Base-by-base conservation (phyloP, 2,329 filamentous ascomycete species). In the Aspergillaceae sp. region DNA sequence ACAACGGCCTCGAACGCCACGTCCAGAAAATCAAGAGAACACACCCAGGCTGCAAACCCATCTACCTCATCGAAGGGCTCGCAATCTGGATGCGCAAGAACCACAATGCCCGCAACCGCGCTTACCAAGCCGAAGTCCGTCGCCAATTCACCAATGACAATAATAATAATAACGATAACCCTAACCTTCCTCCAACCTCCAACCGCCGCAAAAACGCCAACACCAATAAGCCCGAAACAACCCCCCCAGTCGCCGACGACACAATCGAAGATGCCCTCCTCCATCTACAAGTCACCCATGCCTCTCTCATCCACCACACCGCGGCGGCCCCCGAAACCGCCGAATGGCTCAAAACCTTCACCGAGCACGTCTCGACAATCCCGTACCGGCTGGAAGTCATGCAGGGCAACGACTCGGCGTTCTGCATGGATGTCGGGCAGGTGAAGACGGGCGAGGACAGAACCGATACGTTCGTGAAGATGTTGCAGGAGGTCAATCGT, bases 371-470 rank as follows among this genome's bases (percentile, higher is more conserved):
- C 42, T 85, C 84, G 5, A 86, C 82, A 1, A 80, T 85, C 26
- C 86, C 85, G 0, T 90, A 90, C 63, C 79, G 79, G 9, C 62
- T 58, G 5, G 67, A 73, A 45, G 62, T 67, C 30, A 68, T 71
- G 45, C 73, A 76, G 1, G 59, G 70, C 2, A 80, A 71, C 10
- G 65, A 71, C 54, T 63, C 69, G 3, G 66, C 77, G 0, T 91
- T 91, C 62, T 90, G 86, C 66, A 89, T 90, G 83, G 85, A 87
- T 44, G 72, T 74, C 1, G 86, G 86, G 0, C 86, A 91, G 65
- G 83, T 91, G 37, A 80, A 79, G 45, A 78, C 81, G 0, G 86
- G 86, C 29, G 78, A 84, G 29, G 77, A 79, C 38, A 67, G 75
- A 2, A 63, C 69, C 5, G 86, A 90, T 56, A 87, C 82, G 0